Base-by-base conservation (phyloP, 169 alveolate species). In the Eimeria necatrix region DNA sequence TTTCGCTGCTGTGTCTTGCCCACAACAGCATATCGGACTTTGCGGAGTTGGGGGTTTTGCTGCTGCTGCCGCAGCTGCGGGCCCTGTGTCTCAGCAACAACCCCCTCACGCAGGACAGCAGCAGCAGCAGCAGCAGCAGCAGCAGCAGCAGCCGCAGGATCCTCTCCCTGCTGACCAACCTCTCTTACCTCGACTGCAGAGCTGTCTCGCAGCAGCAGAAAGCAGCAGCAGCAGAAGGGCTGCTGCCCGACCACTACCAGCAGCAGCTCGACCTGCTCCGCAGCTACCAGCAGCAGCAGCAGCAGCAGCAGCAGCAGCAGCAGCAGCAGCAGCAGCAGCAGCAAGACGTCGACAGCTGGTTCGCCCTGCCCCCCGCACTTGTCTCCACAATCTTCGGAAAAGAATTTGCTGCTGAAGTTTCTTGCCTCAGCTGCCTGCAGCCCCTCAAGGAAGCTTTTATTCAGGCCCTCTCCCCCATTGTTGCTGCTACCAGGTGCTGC, bases 291-390 rank as follows among this genome's bases (percentile, higher is more conserved):
- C 70, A 4, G 22, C 49, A 12, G 48, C n/a, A 2, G 46, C 70
- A 48, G 48, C 89, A 80, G 89, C 89, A 49, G 70, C 89, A 80
- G 48, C 89, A 80, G 89, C 89, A 52, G 71, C 89, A 48, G 60
- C 71, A 51, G 70, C 61, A 52, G 70, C 89, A 80, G 89, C 89
- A 52, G 89, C 89, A 80, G 59, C 24, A 48, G 59, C 61, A 80
- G 49, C 8, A 7, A 6, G 32, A 7, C 6, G 32, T 10, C 3
- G 70, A 8, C 4, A 7, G 6, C 14, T 73, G 84, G 56, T 26
- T 26, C 16, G 7, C 22, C 46, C 84, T 46, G 24, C 84, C 84
- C 20, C 53, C 51, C 4, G 46, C 22, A 14, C n/a, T 73, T 3
- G n/a, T 73, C 32, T 4, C n/a, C 3, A 4, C 3, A 8, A 32